A percentile compares a stretch with the other conserved stretches of the same genome.
These are phyloP conservation scores for Ceratocystis cubensis DNA, from an alignment of 2,329 filamentous ascomycete genomes.

Conservation along the genomic window DNA sequence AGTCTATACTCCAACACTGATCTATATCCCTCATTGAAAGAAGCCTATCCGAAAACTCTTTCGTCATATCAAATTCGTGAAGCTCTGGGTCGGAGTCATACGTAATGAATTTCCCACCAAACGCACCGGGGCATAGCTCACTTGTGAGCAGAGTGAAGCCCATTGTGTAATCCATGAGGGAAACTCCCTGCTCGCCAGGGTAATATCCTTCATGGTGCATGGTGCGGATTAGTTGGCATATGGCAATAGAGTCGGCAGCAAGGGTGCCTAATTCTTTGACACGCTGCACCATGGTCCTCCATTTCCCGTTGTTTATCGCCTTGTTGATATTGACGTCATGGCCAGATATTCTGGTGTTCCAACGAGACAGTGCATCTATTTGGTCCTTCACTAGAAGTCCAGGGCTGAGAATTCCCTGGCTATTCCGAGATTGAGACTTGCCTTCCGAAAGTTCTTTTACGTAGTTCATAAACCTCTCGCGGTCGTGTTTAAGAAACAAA, in stretches of 20 bases:
- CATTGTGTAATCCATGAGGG: neutral
- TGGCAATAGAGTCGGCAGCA: neutral
- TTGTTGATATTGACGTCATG: neutral
- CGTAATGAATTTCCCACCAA: neutral
- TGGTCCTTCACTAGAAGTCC: neutral
- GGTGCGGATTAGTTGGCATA: neutral
- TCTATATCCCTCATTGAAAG: neutral
- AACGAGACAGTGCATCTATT: neutral
- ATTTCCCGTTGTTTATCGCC: neutral
- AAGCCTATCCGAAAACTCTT: neutral
- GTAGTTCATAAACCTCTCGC: neutral
- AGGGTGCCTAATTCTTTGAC: neutral
- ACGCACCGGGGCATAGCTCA: neutral
- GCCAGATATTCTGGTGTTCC: neutral
- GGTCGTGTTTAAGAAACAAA: conserved; percentile 30
- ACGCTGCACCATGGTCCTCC: neutral
- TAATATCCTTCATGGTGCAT: neutral
- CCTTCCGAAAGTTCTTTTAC: neutral
- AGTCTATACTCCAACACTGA: conserved; percentile 32
- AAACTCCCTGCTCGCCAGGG: too few relatives aligned
- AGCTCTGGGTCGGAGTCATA: neutral
- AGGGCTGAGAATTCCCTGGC: neutral
- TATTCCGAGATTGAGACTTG: neutral
- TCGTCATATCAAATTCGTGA: neutral
- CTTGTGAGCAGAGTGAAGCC: neutral